phyloP scores from a whole-genome alignment of 495 filamentous ascomycete genomes.

The Ramalina peruviana region DNA sequence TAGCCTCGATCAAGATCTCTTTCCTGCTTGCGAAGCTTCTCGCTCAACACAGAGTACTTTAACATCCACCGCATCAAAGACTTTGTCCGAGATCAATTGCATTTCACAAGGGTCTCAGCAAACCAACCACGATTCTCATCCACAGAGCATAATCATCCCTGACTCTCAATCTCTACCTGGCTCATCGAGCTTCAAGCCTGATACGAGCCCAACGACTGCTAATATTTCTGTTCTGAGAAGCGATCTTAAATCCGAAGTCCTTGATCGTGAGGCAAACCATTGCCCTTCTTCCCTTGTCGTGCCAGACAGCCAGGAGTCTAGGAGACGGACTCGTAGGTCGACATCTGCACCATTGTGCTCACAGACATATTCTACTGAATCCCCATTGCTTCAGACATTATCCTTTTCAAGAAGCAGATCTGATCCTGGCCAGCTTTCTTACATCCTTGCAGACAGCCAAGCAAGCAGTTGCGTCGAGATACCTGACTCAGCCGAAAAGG shows the following conservation, averaged over 20 bases:
- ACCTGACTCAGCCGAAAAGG: neutral
- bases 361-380: neutral
- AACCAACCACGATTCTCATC: neutral
- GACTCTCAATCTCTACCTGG: slow-evolving; percentile 15
- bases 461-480: neutral
- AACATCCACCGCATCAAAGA: neutral
- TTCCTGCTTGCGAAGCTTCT: slow-evolving; percentile 13
- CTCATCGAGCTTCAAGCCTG: slow-evolving; percentile 9
- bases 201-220: neutral
- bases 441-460: neutral
- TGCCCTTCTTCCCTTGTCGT: neutral
- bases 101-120: neutral
- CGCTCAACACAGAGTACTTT: slow-evolving; percentile 4
- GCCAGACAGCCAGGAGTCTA: neutral
- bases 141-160: slow-evolving; percentile 7
- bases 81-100: slow-evolving; percentile 1
- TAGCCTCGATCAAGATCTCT: slow-evolving; percentile 11
- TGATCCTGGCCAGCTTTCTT: neutral
- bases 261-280: neutral
- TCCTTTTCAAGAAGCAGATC: neutral
- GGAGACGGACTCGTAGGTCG: neutral
- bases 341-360: neutral
- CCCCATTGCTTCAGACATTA: neutral
- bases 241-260: neutral
- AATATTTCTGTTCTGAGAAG: no score